Percentiles rank a stretch among this genome's conserved stretches.
Conservation (phyloP, 768 basidiomycete genomes). For the Suillus fuscotomentosus region DNA sequence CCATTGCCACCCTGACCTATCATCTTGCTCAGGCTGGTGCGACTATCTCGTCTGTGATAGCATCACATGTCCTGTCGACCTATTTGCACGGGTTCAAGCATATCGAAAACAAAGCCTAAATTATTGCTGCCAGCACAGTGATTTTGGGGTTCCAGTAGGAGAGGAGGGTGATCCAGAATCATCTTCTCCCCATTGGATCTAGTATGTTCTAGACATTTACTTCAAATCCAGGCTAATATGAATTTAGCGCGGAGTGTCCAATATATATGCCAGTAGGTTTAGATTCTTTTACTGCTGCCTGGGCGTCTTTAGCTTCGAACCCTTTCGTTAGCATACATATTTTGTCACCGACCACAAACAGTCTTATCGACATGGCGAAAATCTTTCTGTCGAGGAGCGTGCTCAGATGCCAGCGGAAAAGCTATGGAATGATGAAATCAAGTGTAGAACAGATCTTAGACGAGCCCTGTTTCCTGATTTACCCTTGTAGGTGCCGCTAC, state of each 20-base stretch:
- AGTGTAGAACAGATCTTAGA: conserved; percentile 37
- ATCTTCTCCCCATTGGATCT: conserved; percentile 38
- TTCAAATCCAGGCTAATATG: conserved; percentile 7
- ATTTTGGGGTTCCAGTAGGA: conserved; percentile 32
- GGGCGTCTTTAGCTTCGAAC: conserved; percentile 1
- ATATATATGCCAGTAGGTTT: conserved; percentile 44
- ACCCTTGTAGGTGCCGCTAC: conserved; percentile 30
- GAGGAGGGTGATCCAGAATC: conserved; percentile 43
- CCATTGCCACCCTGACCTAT: neutral
- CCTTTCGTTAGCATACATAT: conserved; percentile 39
- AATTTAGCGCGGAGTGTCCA: conserved; percentile 39
- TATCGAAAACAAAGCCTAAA: conserved; percentile 11
- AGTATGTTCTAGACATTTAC: conserved; percentile 30
- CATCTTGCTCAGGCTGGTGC: conserved; percentile 38
- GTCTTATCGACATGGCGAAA: conserved; percentile 34
- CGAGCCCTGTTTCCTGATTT: conserved; percentile 42
- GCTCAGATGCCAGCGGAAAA: conserved; percentile 14
- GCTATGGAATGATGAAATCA: conserved; percentile 40
- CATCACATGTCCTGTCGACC: conserved; percentile 41
- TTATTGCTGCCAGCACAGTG: conserved; percentile 5
- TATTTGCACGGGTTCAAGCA: conserved; percentile 33
- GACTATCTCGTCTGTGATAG: conserved; percentile 47
- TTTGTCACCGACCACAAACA: conserved; percentile 53
- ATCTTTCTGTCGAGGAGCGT: conserved; percentile 14
- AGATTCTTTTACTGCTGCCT: conserved; percentile 7